Base-by-base conservation (phyloP, 164 flowering plant genomes). In the Aristolochia contorta region DNA sequence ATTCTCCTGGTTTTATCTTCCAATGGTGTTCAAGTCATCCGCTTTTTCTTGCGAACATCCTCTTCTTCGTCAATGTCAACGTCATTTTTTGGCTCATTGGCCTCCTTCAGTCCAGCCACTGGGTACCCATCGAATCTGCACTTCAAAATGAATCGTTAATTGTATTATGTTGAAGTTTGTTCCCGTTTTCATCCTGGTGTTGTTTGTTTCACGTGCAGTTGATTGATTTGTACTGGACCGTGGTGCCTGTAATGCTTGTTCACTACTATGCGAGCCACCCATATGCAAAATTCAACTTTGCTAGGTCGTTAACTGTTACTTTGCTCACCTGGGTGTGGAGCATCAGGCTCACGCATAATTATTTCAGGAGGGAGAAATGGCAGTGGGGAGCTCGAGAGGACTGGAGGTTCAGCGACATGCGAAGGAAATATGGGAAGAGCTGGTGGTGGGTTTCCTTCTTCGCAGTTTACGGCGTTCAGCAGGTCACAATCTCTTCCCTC, bases 361-460 rank as follows among this genome's bases (percentile, higher is more conserved):
- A 92, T 65, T 84, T 92, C 32, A 79, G 98, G 69, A 80, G 98
- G 41, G 98, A 89, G 66, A 78, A 57, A 13, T 92, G 98, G 98
- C 74, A 81, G 54, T 87, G 82, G 91, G 98, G 98, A 33, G 82
- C 77, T 16, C 72, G 89, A 50, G 96, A 92, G 59, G 98, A 92
- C 66, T 92, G 98, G 98, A 77, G 98, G 62, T 92, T 89, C 68
- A 65, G 71, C 16, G 89, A 87, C 57, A 75, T 89, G 93, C 66
- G 86, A 30, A 65, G 27, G 2, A 81, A 84, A 66, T 86, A 85
- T 58, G 96, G 90, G 45, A 74, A 75, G 30, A 64, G 72, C 24
- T 92, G 98, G 98, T 86, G 96, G 96, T 92, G 96, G 96, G 48
- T 81, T 55, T 89, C 96, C 9, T 89, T 92, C 72, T 86, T 92